phyloP scores from a whole-genome alignment of 2,329 filamentous ascomycete species.

The Fusarium brachygibbosum region DNA sequence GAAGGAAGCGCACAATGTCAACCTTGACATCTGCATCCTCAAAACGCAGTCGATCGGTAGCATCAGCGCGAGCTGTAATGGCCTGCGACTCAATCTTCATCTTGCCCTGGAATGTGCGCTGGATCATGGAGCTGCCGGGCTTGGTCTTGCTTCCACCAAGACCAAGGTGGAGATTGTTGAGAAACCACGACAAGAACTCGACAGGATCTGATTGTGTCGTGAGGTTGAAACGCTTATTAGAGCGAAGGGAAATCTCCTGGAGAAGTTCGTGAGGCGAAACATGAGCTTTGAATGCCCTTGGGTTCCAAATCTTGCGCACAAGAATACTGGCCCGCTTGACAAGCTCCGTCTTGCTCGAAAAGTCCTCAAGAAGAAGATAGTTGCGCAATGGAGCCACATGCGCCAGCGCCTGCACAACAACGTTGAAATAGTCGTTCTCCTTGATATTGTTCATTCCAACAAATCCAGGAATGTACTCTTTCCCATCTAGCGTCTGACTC shows the following conservation, averaged over 20 bases:
- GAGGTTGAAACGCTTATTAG: constrained; percentile 91
- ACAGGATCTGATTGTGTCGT: constrained; percentile 94
- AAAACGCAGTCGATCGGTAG: constrained; percentile 88
- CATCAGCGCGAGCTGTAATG: constrained; percentile 91
- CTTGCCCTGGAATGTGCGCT: constrained; percentile 92
- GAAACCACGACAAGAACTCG: constrained; percentile 96
- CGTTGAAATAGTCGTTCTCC: constrained; percentile 98
- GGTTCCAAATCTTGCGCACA: constrained; percentile 98
- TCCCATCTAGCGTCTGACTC: constrained; percentile 83
- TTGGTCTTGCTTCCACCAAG: constrained; percentile 91
- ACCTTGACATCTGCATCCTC: constrained; percentile 88
- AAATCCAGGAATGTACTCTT: constrained; percentile 91
- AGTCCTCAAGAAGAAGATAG: constrained; percentile 89
- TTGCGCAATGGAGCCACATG: constrained; percentile 92
- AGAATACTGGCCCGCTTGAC: constrained; percentile 90
- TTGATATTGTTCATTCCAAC: constrained; percentile 99
- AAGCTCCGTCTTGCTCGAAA: constrained; percentile 79
- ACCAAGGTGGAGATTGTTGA: constrained; percentile 93
- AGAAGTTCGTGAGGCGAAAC: constrained; percentile 97
- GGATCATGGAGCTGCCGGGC: constrained; percentile 86
- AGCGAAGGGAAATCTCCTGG: constrained; percentile 91
- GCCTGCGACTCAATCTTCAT: constrained; percentile 93
- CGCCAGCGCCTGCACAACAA: constrained; percentile 89
- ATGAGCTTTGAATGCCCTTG: constrained; percentile 94
- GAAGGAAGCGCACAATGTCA: constrained; percentile 83